These are phyloP conservation scores for Hibiscus trionum DNA, from an alignment of 345 rosid species.

Conservation along the genomic window DNA sequence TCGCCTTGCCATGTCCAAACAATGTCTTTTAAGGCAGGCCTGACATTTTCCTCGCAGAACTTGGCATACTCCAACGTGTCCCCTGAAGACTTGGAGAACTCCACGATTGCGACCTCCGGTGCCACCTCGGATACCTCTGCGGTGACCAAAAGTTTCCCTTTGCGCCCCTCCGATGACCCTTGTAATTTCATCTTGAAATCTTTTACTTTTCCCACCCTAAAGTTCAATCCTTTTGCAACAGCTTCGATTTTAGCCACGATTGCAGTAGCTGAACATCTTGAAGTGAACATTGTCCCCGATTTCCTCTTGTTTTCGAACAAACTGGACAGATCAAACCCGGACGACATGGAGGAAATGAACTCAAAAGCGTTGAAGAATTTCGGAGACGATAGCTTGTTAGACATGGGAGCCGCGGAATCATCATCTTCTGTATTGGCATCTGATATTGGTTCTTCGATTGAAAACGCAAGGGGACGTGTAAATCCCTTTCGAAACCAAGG, in stretches of 20 bases:
- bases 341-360: slow-evolving; percentile 74
- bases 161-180: slow-evolving; percentile 42
- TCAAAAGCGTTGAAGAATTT: slow-evolving; percentile 69
- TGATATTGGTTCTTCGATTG: slow-evolving; percentile 28
- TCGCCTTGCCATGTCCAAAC: slow-evolving; percentile 24
- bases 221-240: slow-evolving; percentile 47
- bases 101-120: slow-evolving; percentile 56
- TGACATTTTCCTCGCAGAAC: slow-evolving; percentile 58
- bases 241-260: slow-evolving; percentile 47
- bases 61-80: slow-evolving; percentile 46
- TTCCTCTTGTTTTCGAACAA: slow-evolving; percentile 55
- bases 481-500: slow-evolving; percentile 72
- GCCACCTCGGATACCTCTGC: slow-evolving; percentile 64
- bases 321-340: slow-evolving; percentile 69
- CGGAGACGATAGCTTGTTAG: slow-evolving; percentile 9
- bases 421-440: slow-evolving; percentile 11
- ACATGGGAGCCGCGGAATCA: not conserved
- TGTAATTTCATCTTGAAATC: slow-evolving; percentile 46
- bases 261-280: slow-evolving; percentile 31
- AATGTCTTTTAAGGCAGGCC: slow-evolving; percentile 70
- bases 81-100: slow-evolving; percentile 53
- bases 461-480: slow-evolving; percentile 26
- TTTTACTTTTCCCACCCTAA: slow-evolving; percentile 35
- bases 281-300: slow-evolving; percentile 54
- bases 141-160: slow-evolving; percentile 45